These are phyloP conservation scores for Pythium phragmitis DNA, from an alignment of 352 stramenopile species.

Conservation along the genomic window DNA sequence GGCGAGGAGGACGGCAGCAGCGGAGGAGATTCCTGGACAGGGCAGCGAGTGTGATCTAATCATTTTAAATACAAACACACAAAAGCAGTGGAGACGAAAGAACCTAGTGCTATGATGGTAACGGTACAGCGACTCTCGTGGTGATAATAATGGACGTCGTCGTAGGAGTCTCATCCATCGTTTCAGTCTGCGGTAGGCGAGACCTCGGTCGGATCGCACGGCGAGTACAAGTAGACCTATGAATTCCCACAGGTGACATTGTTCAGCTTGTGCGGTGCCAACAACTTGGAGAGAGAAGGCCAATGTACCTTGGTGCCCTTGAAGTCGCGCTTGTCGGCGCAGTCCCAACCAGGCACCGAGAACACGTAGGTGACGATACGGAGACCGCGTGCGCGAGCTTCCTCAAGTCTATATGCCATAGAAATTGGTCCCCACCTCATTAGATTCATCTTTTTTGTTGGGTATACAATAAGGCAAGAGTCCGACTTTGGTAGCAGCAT, in stretches of 20 bases:
- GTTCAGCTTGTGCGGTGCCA: background rate
- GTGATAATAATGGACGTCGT: too few relatives aligned
- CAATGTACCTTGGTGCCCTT: constrained; percentile 82
- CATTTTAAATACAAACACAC: background rate
- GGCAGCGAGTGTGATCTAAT: background rate
- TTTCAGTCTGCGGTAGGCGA: too few relatives aligned
- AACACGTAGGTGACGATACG: constrained; percentile 86
- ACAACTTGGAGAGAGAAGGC: background rate
- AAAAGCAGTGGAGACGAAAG: background rate
- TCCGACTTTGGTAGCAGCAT: constrained; percentile 68
- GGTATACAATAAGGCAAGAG: constrained; percentile 5
- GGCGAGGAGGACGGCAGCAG: background rate
- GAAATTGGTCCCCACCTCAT: background rate
- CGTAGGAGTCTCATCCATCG: too few relatives aligned
- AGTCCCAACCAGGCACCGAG: constrained; percentile 70
- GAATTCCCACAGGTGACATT: background rate
- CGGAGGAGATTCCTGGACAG: background rate
- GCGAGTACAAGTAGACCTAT: constrained; percentile 65
- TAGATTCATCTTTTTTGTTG: background rate
- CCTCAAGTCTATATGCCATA: constrained; percentile 50
- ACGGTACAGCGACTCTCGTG: too few relatives aligned
- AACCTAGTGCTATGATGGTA: too few relatives aligned
- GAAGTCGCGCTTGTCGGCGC: constrained; percentile 54
- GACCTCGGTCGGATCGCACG: background rate
- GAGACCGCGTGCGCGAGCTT: constrained; percentile 51